These are phyloP conservation scores for Aspergillus udagawae DNA, from an alignment of 2,329 filamentous ascomycete genomes.

Conservation along the genomic window DNA sequence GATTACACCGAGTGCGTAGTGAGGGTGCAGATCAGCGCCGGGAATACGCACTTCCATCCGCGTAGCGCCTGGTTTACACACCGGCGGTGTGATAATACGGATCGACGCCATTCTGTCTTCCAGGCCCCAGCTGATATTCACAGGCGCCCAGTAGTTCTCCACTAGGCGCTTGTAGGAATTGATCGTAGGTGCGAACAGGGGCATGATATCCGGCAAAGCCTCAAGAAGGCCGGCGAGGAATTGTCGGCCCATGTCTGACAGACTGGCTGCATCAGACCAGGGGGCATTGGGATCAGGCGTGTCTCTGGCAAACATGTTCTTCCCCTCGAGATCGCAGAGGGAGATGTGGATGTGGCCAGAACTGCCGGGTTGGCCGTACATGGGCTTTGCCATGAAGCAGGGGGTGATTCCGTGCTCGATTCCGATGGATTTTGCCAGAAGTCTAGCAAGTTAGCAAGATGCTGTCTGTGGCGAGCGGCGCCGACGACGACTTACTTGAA, in stretches of 20 bases:
- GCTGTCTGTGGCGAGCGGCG: not conserved
- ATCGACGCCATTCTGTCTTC: conserved; percentile 91
- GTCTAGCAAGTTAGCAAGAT: conserved; percentile 38
- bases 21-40: conserved; percentile 83
- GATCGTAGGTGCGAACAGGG: conserved; percentile 83
- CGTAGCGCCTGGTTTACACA: conserved; percentile 66
- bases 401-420: conserved; percentile 83
- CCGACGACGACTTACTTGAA: conserved; percentile 63
- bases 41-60: conserved; percentile 23
- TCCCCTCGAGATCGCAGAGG: conserved; percentile 68
- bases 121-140: conserved; percentile 92
- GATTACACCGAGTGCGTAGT: conserved; percentile 79
- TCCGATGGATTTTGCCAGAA: conserved; percentile 81
- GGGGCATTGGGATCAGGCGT: conserved; percentile 64
- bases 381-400: conserved; percentile 97
- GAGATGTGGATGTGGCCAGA: conserved; percentile 93
- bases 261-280: conserved; percentile 68
- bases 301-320: conserved; percentile 76
- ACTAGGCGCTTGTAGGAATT: conserved; percentile 97
- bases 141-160: conserved; percentile 97
- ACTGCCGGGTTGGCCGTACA: conserved; percentile 83
- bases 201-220: conserved; percentile 90
- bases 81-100: conserved; percentile 78
- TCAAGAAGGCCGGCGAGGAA: conserved; percentile 87
- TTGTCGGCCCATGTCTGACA: conserved; percentile 86